Conservation (phyloP, 805 yeast species). For the Lachancea mirantina region DNA sequence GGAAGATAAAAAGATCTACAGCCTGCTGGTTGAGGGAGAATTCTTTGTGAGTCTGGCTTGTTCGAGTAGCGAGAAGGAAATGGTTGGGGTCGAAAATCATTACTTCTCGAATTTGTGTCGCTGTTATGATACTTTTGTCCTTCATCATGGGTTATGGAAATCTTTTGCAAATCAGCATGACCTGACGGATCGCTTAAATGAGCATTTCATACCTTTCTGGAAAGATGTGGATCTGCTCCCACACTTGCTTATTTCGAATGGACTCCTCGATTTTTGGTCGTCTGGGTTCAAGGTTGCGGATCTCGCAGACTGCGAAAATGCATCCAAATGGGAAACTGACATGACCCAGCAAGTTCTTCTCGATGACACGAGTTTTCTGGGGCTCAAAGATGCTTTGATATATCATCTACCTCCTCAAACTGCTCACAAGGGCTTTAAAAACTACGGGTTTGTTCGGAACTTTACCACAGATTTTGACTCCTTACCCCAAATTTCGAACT, state of each 20-base stretch:
- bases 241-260: conserved; percentile 17
- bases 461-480: conserved; percentile 20
- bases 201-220: conserved; percentile 28
- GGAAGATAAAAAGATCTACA: conserved; percentile 23
- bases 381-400: conserved; percentile 25
- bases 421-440: conserved; percentile 13
- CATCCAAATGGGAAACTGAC: conserved; percentile 22
- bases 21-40: conserved; percentile 24
- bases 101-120: conserved; percentile 22
- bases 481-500: conserved; percentile 24
- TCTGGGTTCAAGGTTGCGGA: conserved; percentile 22
- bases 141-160: conserved; percentile 20
- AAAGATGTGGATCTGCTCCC: conserved; percentile 23
- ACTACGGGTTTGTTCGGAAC: conserved; percentile 25
- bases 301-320: conserved; percentile 4
- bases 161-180: conserved; percentile 21
- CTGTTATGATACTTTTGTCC: conserved; percentile 22
- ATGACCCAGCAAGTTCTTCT: conserved; percentile 23
- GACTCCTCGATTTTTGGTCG: conserved; percentile 21
- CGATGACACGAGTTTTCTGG: conserved; percentile 24
- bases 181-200: conserved; percentile 26
- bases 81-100: conserved; percentile 26
- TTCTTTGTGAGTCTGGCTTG: conserved; percentile 25
- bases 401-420: conserved; percentile 24
- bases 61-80: conserved; percentile 11